Evolutionary conservation across 106 monocot genomes (phyloP), one percentile per base, ranked within the genome.

Genomic region (Dendrobium nobile): DNA sequence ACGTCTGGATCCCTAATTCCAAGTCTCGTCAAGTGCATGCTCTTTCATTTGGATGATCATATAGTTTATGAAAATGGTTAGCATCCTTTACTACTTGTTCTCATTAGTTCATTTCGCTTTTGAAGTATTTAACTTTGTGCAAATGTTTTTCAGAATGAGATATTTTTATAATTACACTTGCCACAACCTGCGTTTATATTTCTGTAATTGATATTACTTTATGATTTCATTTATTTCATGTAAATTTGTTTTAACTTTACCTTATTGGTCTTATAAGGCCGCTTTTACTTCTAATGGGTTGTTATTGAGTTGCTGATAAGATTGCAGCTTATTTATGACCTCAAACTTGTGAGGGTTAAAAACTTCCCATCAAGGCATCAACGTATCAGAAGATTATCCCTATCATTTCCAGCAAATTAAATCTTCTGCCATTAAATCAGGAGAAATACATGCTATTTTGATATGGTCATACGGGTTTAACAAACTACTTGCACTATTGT

Each of bases 1-100:
- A 96, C 96, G 41, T 92, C 88, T 40, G 96, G 96, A 40, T 92
- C 92, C 1, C 77, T 96, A 84, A 87, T 96, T 80, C 96, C 96
- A 8, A 96, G 91, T 79, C 88, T 96, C 67, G 96, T 84, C 54
- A 96, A 96, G 84, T 96, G 91, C 78, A 85, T 92, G 88, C 88
- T 96, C 41, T 96, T 90, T 80, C 87, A 80, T 56, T 84, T 93
- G 80, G 90, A 93, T 87, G 93, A 89, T 81, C 82, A 92, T 13
- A 84, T 96, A 28, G 58, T 82, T 28, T 79, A 81, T 88, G 88
- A 93, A 68, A 91, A 96, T 86, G 90, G 96, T 96, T 78, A 80
- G 90, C 80, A 37, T 79, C 68, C 4, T 79, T 67, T 41, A 37
- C 41, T 4, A 11, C 4, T 80, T 26, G 33, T 45, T 78, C 22